phyloP scores from a whole-genome alignment of 2,329 filamentous ascomycete species.

The Fusarium odoratissimum region DNA sequence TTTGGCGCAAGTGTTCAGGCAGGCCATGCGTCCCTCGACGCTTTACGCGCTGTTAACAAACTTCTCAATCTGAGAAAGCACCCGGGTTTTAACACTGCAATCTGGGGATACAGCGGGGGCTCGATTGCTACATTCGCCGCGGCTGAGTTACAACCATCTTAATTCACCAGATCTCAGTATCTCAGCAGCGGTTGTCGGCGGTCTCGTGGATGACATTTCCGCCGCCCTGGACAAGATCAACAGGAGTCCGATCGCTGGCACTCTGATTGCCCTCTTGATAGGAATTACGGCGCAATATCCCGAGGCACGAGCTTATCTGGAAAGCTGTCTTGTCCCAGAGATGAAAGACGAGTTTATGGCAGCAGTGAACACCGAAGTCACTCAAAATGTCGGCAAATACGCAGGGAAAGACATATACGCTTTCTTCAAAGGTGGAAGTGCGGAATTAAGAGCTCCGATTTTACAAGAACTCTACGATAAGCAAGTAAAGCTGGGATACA shows the following conservation, averaged over 20 bases:
- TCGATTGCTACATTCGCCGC: slow-evolving; percentile 31
- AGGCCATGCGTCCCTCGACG: slow-evolving; percentile 56
- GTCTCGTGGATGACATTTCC: slow-evolving; percentile 34
- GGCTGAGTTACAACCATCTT: slow-evolving; percentile 28
- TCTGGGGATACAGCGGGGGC: slow-evolving; percentile 42
- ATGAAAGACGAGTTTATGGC: slow-evolving; percentile 32
- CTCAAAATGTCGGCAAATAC: slow-evolving; percentile 33
- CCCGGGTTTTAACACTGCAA: neutral
- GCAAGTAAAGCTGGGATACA: slow-evolving; percentile 48
- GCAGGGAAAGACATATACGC: slow-evolving; percentile 41
- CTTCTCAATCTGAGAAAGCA: neutral
- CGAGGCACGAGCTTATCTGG: slow-evolving; percentile 21
- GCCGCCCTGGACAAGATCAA: slow-evolving; percentile 21
- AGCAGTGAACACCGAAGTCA: neutral
- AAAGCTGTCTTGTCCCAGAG: slow-evolving; percentile 2
- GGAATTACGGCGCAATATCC: slow-evolving; percentile 35
- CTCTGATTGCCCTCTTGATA: slow-evolving; percentile 24
- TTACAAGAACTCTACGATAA: slow-evolving; percentile 41
- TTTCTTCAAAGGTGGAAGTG: slow-evolving; percentile 45
- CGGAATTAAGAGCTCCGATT: slow-evolving; percentile 41
- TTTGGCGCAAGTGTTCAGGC: slow-evolving; percentile 54
- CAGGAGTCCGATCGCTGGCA: slow-evolving; percentile 23
- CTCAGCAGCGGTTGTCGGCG: slow-evolving; percentile 25
- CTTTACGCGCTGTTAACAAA: slow-evolving; percentile 52
- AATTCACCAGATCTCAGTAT: slow-evolving; percentile 33